Conservation (phyloP, 2,329 filamentous ascomycete genomes). For the Aspergillus hortae region DNA sequence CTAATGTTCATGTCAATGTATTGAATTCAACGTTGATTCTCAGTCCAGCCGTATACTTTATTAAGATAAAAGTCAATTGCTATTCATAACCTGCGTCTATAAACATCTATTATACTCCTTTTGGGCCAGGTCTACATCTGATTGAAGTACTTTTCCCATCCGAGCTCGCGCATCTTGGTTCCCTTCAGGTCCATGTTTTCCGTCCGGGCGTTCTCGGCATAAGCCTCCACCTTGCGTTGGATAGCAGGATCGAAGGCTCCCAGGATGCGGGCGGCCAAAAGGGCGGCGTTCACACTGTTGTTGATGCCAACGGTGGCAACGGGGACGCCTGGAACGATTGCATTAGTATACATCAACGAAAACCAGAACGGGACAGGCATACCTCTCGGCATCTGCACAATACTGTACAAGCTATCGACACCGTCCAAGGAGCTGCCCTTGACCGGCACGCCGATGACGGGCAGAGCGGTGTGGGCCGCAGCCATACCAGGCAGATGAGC, state of each 20-base stretch:
- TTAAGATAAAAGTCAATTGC: background rate
- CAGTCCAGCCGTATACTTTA: background rate
- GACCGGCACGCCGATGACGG: conserved; percentile 74
- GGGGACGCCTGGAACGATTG: conserved; percentile 55
- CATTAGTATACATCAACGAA: conserved; percentile 10
- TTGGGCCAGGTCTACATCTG: conserved; percentile 32
- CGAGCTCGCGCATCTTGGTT: conserved; percentile 40
- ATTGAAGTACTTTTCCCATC: conserved; percentile 44
- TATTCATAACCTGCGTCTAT: conserved; percentile 2
- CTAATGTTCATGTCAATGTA: background rate
- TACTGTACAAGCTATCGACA: conserved; percentile 66
- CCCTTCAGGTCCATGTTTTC: conserved; percentile 44
- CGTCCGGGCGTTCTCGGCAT: conserved; percentile 38
- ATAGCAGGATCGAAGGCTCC: conserved; percentile 47
- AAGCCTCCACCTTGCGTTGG: conserved; percentile 41
- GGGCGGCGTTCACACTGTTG: conserved; percentile 72
- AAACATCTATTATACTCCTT: conserved; percentile 4
- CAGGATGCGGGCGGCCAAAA: conserved; percentile 67
- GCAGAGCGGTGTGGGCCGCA: conserved; percentile 65
- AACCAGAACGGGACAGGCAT: conserved; percentile 18
- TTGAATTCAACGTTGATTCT: too few relatives aligned
- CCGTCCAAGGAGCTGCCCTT: conserved; percentile 71
- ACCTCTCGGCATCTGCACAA: conserved; percentile 71
- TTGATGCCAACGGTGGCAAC: conserved; percentile 76
- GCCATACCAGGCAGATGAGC: conserved; percentile 74